Percentiles rank a stretch among this genome's conserved stretches.
Conservation (phyloP, 352 stramenopile genomes). For the Thalassiosira delicatula region DNA sequence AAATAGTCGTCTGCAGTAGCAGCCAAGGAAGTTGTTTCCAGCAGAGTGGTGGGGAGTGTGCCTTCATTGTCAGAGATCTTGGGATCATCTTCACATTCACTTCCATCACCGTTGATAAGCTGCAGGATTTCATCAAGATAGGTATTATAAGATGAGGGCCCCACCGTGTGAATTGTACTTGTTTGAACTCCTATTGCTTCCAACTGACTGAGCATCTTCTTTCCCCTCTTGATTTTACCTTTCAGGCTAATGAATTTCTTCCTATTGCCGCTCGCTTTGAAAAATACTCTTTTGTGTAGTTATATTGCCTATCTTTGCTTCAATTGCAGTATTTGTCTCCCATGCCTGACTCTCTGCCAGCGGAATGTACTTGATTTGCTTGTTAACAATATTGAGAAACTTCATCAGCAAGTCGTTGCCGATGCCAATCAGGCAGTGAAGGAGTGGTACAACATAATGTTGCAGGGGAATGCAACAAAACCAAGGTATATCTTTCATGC, state of each 20-base stretch:
- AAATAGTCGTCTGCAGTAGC: too few relatives aligned
- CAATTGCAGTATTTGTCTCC: background rate
- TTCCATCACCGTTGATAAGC: too few relatives aligned
- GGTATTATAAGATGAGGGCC: too few relatives aligned
- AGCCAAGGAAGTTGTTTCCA: too few relatives aligned
- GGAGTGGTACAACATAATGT: background rate
- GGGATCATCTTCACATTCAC: too few relatives aligned
- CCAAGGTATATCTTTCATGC: background rate
- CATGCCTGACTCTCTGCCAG: background rate
- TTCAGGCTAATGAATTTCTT: background rate
- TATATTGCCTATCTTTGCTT: background rate
- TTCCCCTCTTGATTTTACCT: background rate
- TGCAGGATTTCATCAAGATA: too few relatives aligned
- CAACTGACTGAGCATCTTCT: background rate
- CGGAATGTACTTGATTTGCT: background rate
- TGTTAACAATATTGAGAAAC: background rate
- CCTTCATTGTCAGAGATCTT: too few relatives aligned
- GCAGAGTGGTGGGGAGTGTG: too few relatives aligned
- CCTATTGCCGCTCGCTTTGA: background rate
- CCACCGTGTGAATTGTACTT: too few relatives aligned
- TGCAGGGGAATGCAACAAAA: background rate
- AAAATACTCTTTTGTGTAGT: background rate
- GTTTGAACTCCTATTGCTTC: too few relatives aligned
- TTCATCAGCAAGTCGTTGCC: background rate
- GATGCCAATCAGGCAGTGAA: background rate